These are phyloP conservation scores for Russula dissimulans DNA, from an alignment of 768 basidiomycete genomes.

Conservation along the genomic window DNA sequence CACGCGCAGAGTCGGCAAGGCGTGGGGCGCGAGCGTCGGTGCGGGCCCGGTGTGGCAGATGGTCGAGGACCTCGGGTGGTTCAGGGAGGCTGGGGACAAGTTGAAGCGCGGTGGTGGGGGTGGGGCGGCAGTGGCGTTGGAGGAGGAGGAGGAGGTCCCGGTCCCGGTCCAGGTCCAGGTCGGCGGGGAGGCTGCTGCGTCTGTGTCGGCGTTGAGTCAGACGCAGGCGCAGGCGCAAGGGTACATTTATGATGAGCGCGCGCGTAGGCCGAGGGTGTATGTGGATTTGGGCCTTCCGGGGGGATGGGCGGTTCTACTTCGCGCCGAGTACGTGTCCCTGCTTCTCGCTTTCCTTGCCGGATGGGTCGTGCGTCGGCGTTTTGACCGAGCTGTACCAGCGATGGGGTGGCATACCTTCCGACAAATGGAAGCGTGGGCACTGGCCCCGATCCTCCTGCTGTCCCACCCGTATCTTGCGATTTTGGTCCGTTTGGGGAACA, in stretches of 20 bases:
- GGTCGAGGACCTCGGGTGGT: conserved; percentile 70
- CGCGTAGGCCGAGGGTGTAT: conserved; percentile 44
- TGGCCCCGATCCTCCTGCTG: conserved; percentile 37
- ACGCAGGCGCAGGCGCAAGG: too few relatives aligned
- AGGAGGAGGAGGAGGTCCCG: too few relatives aligned
- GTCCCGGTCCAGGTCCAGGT: background rate
- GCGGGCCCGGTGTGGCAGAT: conserved; percentile 74
- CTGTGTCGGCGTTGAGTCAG: background rate
- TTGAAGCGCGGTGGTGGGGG: conserved; percentile 36
- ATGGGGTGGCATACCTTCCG: conserved; percentile 52
- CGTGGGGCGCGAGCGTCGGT: conserved; percentile 69
- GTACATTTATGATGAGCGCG: background rate
- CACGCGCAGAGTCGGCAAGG: conserved; percentile 51
- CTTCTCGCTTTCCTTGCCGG: background rate
- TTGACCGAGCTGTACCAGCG: conserved; percentile 29
- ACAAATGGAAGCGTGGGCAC: conserved; percentile 35
- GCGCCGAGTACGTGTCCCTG: conserved; percentile 36
- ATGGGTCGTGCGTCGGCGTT: background rate
- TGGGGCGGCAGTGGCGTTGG: too few relatives aligned
- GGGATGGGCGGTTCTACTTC: conserved; percentile 37
- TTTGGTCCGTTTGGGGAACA: conserved; percentile 59
- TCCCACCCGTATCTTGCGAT: conserved; percentile 46
- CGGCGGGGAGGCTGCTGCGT: background rate
- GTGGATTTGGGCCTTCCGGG: conserved; percentile 32
- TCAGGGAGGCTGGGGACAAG: conserved; percentile 43